Base-by-base conservation (phyloP, 768 basidiomycete species). In the Boletus huronensis region DNA sequence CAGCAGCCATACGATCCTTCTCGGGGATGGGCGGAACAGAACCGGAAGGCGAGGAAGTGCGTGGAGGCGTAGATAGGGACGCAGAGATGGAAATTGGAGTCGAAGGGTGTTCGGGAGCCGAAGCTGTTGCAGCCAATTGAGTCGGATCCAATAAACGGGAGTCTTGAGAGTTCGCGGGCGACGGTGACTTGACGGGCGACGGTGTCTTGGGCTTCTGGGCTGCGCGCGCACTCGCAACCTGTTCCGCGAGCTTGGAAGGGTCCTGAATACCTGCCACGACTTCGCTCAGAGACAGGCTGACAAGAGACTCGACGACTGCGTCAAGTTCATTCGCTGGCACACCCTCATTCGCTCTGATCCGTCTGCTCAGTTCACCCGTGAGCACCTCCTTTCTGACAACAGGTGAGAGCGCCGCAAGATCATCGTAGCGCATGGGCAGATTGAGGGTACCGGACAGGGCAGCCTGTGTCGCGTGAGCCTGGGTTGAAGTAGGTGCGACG, bases 61-160 rank as follows among this genome's bases (percentile, higher is more conserved):
- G 83, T 13, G 91, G 88, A 3, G 91, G 90, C 0, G 88, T 90
- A 31, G 86, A 84, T n/a, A 88, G 67, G 0, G 87, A 85, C 0
- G 84, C 82, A 53, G 82, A 82, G 54, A 90, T 77, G 1, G 90
- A 92, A 13, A 93, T 82, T 1, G 91, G 91, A 0, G 91, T 93
- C 7, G 87, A 89, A 0, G 91, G 91, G 57, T 92, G 90, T 64
- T 93, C 91, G 0, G 91, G 91, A n/a, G 90, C 90, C 46, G 88
- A 90, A 3, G 90, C 91, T 4, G 88, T 90, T 2, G 88, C 87
- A 58, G 81, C 81, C 23, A 83, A 70, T 7, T 81, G 77, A 52
- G 77, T 81, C 6, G 82, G 78, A 59, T 88, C 86, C 28, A 87
- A 73, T n/a, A 84, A 70, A 29, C 82, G 79, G 1, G 89, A 89